Conservation (phyloP, 352 stramenopile species). For the Bremia lactucae region DNA sequence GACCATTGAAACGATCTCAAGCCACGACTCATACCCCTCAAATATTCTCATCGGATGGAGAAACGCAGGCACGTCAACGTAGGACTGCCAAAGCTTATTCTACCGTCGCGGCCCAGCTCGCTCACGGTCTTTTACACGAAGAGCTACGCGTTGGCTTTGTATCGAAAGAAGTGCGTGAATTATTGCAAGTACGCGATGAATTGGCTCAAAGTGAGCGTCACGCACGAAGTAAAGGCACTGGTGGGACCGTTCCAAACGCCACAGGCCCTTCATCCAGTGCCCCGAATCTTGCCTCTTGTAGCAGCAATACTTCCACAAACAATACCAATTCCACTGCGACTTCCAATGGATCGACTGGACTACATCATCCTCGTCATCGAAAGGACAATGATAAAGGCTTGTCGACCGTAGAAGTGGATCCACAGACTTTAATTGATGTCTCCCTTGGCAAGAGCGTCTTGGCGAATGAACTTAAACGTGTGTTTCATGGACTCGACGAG, state of each 20-base stretch:
- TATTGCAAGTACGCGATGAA: slow-evolving; percentile 75
- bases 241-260: too few species aligned
- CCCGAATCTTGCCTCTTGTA: too few species aligned
- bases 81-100: slow-evolving; percentile 45
- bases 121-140: slow-evolving; percentile 75
- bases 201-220: slow-evolving; percentile 55
- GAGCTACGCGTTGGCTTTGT: slow-evolving; percentile 74
- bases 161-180: slow-evolving; percentile 57
- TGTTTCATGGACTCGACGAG: slow-evolving; percentile 77
- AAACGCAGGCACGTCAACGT: slow-evolving; percentile 22
- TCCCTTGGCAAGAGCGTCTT: slow-evolving; percentile 65
- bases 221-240: slow-evolving; percentile 8
- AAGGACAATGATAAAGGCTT: slow-evolving; percentile 26
- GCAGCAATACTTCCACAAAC: slow-evolving; percentile 14
- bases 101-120: slow-evolving; percentile 57
- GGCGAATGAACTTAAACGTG: slow-evolving; percentile 76
- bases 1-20: slow-evolving; percentile 12
- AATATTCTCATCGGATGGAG: slow-evolving; percentile 22
- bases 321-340: slow-evolving; percentile 6
- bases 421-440: slow-evolving; percentile 77
- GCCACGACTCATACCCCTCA: not conserved
- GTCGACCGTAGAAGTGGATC: slow-evolving; percentile 47
- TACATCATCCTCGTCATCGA: slow-evolving; percentile 21
- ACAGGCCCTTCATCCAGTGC: too few species aligned
- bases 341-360: slow-evolving; percentile 14